A percentile compares a stretch with the other conserved stretches of the same genome.
Evolutionary conservation across 2,329 filamentous ascomycete genomes (phyloP).

Genomic region (Verticillium dahliae): DNA sequence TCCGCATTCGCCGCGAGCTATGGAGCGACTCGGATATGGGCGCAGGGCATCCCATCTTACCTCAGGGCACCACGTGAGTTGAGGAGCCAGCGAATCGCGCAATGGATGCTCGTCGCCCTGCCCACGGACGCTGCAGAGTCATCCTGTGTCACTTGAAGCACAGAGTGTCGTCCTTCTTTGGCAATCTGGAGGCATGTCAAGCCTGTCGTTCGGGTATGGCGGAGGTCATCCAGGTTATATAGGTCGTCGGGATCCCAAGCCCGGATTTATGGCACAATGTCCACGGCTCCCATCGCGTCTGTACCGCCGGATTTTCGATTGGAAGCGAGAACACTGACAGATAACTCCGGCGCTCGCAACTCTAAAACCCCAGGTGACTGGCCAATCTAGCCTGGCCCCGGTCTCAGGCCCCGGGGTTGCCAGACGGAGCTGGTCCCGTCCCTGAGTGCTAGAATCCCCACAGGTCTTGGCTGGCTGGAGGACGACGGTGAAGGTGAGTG

Average conservation of each 20-base stretch:
- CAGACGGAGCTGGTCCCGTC: neutral
- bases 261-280: too few relatives aligned
- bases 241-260: too few relatives aligned
- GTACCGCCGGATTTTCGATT: neutral
- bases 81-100: neutral
- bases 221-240: neutral
- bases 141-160: neutral
- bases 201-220: neutral
- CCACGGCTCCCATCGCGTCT: too few relatives aligned
- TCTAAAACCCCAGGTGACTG: neutral
- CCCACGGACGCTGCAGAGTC: neutral
- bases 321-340: neutral
- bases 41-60: neutral
- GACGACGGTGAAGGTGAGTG: neutral
- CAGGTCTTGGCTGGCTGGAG: neutral
- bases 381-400: neutral
- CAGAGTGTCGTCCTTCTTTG: neutral
- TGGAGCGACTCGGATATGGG: too few relatives aligned
- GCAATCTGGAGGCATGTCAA: neutral
- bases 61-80: neutral
- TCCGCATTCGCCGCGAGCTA: too few relatives aligned
- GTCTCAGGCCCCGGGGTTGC: neutral
- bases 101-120: neutral
- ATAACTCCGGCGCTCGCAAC: neutral
- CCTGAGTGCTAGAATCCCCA: neutral